Conservation (phyloP, 495 filamentous ascomycete species). For the Neurospora intermedia region DNA sequence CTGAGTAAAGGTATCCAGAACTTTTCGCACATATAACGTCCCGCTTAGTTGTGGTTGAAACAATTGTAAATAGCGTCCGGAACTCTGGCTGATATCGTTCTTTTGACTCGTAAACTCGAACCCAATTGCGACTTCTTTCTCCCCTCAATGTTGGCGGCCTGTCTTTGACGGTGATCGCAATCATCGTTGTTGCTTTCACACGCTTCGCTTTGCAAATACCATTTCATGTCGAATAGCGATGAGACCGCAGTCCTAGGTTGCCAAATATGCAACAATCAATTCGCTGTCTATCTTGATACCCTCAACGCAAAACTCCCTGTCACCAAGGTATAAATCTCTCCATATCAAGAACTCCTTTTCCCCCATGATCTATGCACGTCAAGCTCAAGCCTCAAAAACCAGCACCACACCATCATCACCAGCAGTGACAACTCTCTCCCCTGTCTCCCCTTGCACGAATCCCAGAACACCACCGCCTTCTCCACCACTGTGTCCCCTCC, state of each 20-base stretch:
- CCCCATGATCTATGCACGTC: not conserved
- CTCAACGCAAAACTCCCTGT: not conserved
- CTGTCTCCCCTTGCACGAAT: constrained; percentile 64
- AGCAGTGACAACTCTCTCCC: constrained; percentile 69
- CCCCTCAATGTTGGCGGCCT: not conserved
- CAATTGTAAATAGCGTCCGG: not conserved
- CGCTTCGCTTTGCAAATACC: not conserved
- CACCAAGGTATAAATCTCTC: not conserved
- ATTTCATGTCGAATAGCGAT: not conserved
- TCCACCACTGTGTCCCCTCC: constrained; percentile 71
- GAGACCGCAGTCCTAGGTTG: not conserved
- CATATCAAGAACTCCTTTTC: not conserved
- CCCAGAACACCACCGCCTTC: constrained; percentile 83
- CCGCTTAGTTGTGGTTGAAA: not conserved
- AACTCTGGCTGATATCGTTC: not conserved
- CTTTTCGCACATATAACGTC: too few species aligned
- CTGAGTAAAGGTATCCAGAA: too few species aligned
- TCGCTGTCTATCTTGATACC: not conserved
- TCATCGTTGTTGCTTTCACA: not conserved
- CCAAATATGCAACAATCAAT: not conserved
- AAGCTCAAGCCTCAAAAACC: constrained; percentile 50
- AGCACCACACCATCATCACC: constrained; percentile 73
- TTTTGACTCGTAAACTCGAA: not conserved
- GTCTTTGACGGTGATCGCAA: not conserved
- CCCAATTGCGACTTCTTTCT: not conserved